Base-by-base conservation (phyloP, 2,329 filamentous ascomycete species). In the Penicillium sp. region DNA sequence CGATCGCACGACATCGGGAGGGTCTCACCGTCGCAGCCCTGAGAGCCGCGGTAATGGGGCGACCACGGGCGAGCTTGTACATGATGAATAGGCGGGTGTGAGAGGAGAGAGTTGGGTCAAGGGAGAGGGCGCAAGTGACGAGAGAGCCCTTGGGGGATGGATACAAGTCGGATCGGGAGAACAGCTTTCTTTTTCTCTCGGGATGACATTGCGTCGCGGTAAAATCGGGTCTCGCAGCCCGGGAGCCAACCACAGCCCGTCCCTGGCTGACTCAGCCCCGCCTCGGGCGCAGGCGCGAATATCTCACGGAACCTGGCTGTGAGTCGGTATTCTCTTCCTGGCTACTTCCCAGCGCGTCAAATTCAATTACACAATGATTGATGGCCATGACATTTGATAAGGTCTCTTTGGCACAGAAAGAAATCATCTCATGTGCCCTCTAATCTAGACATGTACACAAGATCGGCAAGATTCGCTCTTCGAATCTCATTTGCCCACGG, bases 51-150 rank as follows among this genome's bases (percentile, higher is more conserved):
- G 85, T 81, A 74, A 91, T 75, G 68, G 85, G 84, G 71, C 85
- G 80, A 74, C 80, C 85, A 74, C 88, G 84, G 68, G 84, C 84
- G 68, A 94, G 74, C 73, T 84, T 93, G 77, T 89, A 94, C 89
- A 95, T 96, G 62, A 60, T 79, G 71, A 64, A 35, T 27, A 11
- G 21, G 11, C 21, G 25, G 15, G 41, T 33, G 29, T 44, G 39
- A 40, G 43, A 47, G 45, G 43, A 33, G 33, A 48, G 49, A 33
- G 37, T 37, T 36, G 31, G 37, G 29, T n/a, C n/a, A 41, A 42
- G 17, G 21, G 47, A 16, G 39, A 50, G 37, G 44, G 33, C 25
- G 42, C 35, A 33, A 36, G 41, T 41, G 36, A 33, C 40, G 33
- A 39, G 34, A 33, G 28, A 38, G 44, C 45, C 45, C 50, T 50